Conservation (phyloP, 345 rosid species). For the Linum tenue region DNA sequence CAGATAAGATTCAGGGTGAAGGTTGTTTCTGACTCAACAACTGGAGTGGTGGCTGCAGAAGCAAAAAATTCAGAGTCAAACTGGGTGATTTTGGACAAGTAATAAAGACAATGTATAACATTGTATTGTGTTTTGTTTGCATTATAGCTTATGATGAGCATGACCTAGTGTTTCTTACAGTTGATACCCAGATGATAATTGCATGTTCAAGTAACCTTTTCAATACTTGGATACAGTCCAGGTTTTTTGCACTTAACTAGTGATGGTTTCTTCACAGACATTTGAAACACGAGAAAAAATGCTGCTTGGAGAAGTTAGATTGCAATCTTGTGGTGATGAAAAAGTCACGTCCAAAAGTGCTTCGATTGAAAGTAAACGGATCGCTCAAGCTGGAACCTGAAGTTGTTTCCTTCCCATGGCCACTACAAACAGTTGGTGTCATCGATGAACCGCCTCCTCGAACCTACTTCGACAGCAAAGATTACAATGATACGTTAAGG, state of each 20-base stretch:
- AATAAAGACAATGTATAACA: slow-evolving; percentile 9
- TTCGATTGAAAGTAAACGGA: slow-evolving; percentile 2
- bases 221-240: neutral
- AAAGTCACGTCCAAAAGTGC: neutral
- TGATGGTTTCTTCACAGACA: slow-evolving; percentile 4
- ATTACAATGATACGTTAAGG: slow-evolving; percentile 4
- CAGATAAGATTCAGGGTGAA: slow-evolving; percentile 4
- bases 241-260: neutral
- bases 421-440: neutral
- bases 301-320: slow-evolving; percentile 3
- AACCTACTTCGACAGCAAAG: neutral
- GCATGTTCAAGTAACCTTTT: neutral
- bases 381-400: neutral
- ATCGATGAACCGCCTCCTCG: neutral
- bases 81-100: slow-evolving; percentile 8
- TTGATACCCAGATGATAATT: neutral
- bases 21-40: slow-evolving; percentile 1
- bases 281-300: slow-evolving; percentile 3
- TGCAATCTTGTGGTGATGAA: slow-evolving; percentile 8
- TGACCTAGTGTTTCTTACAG: neutral
- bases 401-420: neutral
- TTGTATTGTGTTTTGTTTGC: slow-evolving; percentile 3
- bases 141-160: neutral
- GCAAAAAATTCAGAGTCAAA: slow-evolving; percentile 1
- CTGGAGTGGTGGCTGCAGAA: slow-evolving; percentile 4